Evolutionary conservation across 2,329 filamentous ascomycete genomes (phyloP).

Genomic region (Verticillium alfalfae): DNA sequence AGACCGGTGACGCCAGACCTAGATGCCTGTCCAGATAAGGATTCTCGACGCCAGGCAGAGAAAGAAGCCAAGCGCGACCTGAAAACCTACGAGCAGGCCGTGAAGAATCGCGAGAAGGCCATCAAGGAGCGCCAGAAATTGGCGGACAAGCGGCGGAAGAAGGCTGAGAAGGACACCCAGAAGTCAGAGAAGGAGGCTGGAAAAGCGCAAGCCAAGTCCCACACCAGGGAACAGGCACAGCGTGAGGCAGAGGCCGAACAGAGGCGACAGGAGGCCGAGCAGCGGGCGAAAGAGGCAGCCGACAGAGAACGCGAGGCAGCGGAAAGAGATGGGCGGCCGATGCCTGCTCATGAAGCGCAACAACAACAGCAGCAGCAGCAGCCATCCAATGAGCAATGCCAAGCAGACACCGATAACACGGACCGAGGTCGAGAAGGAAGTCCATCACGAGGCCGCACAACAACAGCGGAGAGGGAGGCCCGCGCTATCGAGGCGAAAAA

Average conservation of each 20-base stretch:
- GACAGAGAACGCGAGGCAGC: constrained; percentile 6
- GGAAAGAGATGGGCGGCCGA: not conserved
- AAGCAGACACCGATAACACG: not conserved
- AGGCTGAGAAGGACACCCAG: constrained; percentile 34
- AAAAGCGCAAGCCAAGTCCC: constrained; percentile 15
- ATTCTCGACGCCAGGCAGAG: constrained; percentile 61
- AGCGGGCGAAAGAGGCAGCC: constrained; percentile 3
- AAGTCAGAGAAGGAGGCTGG: constrained; percentile 21
- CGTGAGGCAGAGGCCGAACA: constrained; percentile 2
- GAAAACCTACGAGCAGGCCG: constrained; percentile 60
- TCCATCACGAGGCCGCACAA: not conserved
- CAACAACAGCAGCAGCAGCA: not conserved
- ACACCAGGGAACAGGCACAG: constrained; percentile 11
- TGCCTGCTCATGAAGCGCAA: not conserved
- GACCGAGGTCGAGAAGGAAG: constrained; percentile 2
- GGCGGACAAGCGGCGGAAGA: constrained; percentile 46
- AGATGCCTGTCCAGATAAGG: constrained; percentile 55
- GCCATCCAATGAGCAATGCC: not conserved
- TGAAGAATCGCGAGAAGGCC: constrained; percentile 61
- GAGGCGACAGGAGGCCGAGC: constrained; percentile 6
- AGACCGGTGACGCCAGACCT: constrained; percentile 53
- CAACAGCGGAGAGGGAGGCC: constrained; percentile 2
- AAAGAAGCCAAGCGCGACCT: constrained; percentile 58
- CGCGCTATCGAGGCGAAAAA: constrained; percentile 19
- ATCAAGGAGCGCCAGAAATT: constrained; percentile 59